Conservation (phyloP, 139 green algal genomes). For the Haematococcus lacustris region DNA sequence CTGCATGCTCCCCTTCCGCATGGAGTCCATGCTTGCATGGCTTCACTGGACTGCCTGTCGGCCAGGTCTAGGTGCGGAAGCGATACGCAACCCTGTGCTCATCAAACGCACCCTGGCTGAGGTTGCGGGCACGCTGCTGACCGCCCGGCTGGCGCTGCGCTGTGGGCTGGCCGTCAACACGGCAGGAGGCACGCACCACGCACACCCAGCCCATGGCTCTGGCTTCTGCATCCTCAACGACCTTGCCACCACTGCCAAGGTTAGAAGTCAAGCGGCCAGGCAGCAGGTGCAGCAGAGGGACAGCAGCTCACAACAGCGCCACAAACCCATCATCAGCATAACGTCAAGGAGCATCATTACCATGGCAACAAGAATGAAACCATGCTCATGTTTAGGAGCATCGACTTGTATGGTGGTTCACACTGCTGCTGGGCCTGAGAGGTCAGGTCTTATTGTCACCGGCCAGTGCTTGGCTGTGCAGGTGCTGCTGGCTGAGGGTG, state of each 20-base stretch:
- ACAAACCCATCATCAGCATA: too few species aligned
- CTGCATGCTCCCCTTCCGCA: not conserved
- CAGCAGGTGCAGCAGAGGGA: too few species aligned
- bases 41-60: slow-evolving; percentile 1
- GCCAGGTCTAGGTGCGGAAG: slow-evolving; percentile 35
- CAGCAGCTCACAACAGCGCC: too few species aligned
- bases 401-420: not conserved
- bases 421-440: not conserved
- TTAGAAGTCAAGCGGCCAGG: not conserved
- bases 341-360: too few species aligned
- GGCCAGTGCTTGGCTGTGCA: not conserved
- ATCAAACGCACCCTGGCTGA: slow-evolving; percentile 44
- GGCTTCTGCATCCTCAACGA: slow-evolving; percentile 90
- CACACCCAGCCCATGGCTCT: slow-evolving; percentile 51
- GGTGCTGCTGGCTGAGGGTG: slow-evolving; percentile 32
- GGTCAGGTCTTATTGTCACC: not conserved
- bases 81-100: slow-evolving; percentile 16
- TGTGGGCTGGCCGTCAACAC: slow-evolving; percentile 74
- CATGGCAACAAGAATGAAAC: too few species aligned
- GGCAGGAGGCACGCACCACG: slow-evolving; percentile 80
- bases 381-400: not conserved
- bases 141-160: slow-evolving; percentile 70
- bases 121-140: slow-evolving; percentile 74
- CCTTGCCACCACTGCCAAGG: slow-evolving; percentile 57
- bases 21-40: not conserved